Conservation (phyloP, 108 stramenopile genomes). For the Cafeteria roenbergensis region DNA sequence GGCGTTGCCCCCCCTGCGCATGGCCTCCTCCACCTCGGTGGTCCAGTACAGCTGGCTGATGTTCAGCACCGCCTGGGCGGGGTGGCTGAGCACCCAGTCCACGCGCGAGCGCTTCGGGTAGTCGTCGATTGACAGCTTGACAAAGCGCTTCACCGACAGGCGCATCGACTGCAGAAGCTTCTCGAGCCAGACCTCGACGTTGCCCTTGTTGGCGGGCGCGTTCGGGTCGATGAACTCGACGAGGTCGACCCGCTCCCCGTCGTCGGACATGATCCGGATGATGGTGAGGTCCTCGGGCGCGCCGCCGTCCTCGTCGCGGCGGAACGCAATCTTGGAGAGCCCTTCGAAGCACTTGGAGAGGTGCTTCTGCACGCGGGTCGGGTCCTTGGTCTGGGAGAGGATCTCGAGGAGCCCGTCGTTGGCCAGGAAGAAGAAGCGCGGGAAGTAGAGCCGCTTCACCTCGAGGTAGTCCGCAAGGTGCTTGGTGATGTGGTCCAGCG, state of each 20-base stretch:
- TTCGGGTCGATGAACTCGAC: conserved; percentile 45
- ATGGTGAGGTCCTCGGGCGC: conserved; percentile 37
- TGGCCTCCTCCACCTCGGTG: conserved; percentile 30
- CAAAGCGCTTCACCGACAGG: conserved; percentile 38
- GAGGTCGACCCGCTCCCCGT: conserved; percentile 43
- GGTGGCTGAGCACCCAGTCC: conserved; percentile 47
- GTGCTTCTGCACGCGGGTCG: conserved; percentile 49
- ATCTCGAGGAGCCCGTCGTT: conserved; percentile 57
- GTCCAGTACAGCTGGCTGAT: conserved; percentile 50
- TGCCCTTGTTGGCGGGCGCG: conserved; percentile 47
- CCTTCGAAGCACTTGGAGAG: conserved; percentile 56
- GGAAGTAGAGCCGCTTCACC: conserved; percentile 52
- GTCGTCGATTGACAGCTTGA: conserved; percentile 31
- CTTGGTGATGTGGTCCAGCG: conserved; percentile 53
- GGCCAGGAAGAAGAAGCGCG: conserved; percentile 55
- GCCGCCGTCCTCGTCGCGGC: conserved; percentile 17
- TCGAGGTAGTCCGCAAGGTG: conserved; percentile 54
- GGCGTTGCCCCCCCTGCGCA: conserved; percentile 22
- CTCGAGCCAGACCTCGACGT: conserved; percentile 51
- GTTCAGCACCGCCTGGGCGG: conserved; percentile 48
- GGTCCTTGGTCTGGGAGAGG: conserved; percentile 54
- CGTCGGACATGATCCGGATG: conserved; percentile 43
- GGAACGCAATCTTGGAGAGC: conserved; percentile 41
- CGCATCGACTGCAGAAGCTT: conserved; percentile 47
- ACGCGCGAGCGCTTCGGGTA: conserved; percentile 34